Conservation (phyloP, 169 alveolate species). For the Cyclospora cayetanensis region DNA sequence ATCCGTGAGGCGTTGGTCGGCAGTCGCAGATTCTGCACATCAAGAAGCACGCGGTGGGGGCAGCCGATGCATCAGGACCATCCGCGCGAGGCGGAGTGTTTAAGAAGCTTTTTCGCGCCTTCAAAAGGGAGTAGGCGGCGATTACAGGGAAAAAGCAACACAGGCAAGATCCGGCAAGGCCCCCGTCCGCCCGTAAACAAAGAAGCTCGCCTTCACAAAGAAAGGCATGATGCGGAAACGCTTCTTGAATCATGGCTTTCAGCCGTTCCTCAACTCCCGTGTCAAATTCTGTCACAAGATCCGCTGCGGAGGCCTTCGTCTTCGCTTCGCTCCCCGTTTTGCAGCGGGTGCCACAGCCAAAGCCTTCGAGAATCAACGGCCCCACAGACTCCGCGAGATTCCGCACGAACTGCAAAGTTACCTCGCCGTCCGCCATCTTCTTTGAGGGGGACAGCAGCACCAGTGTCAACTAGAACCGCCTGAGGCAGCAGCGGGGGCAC, state of each 20-base stretch:
- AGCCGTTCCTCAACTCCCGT: neutral
- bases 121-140: too few relatives aligned
- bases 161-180: too few relatives aligned
- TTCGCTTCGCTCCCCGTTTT: neutral
- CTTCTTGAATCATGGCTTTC: neutral
- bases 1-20: conserved; percentile 6
- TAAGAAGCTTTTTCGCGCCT: too few relatives aligned
- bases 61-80: neutral
- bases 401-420: neutral
- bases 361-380: neutral
- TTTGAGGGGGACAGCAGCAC: neutral
- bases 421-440: neutral
- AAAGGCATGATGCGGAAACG: conserved; percentile 6
- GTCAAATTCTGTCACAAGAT: conserved; percentile 32
- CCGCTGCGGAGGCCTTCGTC: conserved; percentile 32
- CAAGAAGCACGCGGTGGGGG: neutral
- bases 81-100: neutral
- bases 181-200: neutral
- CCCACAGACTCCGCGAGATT: neutral
- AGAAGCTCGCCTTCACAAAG: neutral
- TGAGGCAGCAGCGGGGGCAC: too few relatives aligned
- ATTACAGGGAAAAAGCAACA: too few relatives aligned
- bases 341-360: neutral
- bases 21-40: neutral
- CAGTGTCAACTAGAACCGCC: neutral